Percentiles rank a stretch among this genome's conserved stretches.
phyloP scores from a whole-genome alignment of 2,329 filamentous ascomycete genomes.

The Colletotrichum spinosum region DNA sequence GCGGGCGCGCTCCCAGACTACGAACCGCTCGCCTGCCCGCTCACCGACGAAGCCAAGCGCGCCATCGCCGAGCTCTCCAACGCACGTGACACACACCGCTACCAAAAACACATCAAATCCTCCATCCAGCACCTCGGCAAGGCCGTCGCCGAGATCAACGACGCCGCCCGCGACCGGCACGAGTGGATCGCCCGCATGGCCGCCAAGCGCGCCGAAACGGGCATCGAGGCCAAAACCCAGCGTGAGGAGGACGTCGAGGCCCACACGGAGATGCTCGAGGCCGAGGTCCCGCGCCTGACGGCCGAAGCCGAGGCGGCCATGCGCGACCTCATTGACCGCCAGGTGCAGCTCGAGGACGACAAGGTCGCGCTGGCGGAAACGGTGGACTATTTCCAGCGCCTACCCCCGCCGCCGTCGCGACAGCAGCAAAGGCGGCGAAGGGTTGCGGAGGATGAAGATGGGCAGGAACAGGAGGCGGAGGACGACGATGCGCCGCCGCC shows the following conservation, averaged over 20 bases:
- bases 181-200: slow-evolving; percentile 46
- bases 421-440: slow-evolving; percentile 16
- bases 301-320: slow-evolving; percentile 58
- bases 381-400: slow-evolving; percentile 31
- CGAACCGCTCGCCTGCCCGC: slow-evolving; percentile 59
- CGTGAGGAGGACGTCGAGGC: slow-evolving; percentile 53
- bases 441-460: slow-evolving; percentile 37
- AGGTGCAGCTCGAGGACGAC: slow-evolving; percentile 63
- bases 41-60: slow-evolving; percentile 52
- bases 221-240: slow-evolving; percentile 46
- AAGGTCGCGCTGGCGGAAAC: slow-evolving; percentile 52
- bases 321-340: slow-evolving; percentile 62
- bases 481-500: slow-evolving; percentile 39
- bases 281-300: slow-evolving; percentile 56
- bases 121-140: slow-evolving; percentile 57
- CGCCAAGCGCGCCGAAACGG: slow-evolving; percentile 52
- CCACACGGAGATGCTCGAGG: slow-evolving; percentile 52
- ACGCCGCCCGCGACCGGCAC: slow-evolving; percentile 53
- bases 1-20: slow-evolving; percentile 58
- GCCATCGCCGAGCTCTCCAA: slow-evolving; percentile 57
- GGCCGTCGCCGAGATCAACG: slow-evolving; percentile 62
- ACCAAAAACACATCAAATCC: slow-evolving; percentile 59
- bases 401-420: slow-evolving; percentile 19
- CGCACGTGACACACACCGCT: slow-evolving; percentile 53
- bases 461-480: slow-evolving; percentile 39